These are phyloP conservation scores for Echinosophora koreensis DNA, from an alignment of 306 rosid species.

Conservation along the genomic window DNA sequence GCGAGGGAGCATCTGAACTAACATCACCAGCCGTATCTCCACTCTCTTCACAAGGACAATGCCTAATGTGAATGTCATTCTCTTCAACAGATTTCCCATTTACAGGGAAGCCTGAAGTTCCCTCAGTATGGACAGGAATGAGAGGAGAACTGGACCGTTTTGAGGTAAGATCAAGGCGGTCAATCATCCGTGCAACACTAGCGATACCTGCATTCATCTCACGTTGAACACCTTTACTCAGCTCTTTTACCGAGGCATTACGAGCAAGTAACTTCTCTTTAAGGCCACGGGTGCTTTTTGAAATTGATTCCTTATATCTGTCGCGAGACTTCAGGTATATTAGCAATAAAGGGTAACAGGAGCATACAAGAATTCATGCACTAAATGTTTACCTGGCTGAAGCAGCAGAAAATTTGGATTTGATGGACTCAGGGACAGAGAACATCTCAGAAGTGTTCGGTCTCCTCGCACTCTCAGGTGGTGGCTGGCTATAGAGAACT, in stretches of 20 bases:
- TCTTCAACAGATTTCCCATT: slow-evolving; percentile 69
- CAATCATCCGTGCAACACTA: slow-evolving; percentile 84
- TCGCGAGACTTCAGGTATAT: slow-evolving; percentile 36
- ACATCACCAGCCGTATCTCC: slow-evolving; percentile 48
- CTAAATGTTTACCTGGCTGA: slow-evolving; percentile 76
- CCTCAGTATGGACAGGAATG: slow-evolving; percentile 44
- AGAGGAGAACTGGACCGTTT: slow-evolving; percentile 61
- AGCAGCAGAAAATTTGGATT: slow-evolving; percentile 86
- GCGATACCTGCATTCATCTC: slow-evolving; percentile 95
- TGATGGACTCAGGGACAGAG: slow-evolving; percentile 74
- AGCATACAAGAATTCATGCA: slow-evolving; percentile 1
- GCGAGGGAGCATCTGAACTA: slow-evolving; percentile 53
- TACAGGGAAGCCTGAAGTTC: slow-evolving; percentile 53
- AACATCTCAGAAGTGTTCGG: slow-evolving; percentile 62
- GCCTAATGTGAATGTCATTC: slow-evolving; percentile 50
- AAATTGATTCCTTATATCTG: slow-evolving; percentile 90
- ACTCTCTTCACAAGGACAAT: slow-evolving; percentile 45
- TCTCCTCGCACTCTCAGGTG: slow-evolving; percentile 60
- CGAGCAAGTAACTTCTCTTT: slow-evolving; percentile 93
- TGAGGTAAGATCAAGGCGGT: slow-evolving; percentile 87
- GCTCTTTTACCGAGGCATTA: slow-evolving; percentile 86
- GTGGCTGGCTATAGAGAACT: slow-evolving; percentile 55
- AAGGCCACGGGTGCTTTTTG: slow-evolving; percentile 77
- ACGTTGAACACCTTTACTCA: slow-evolving; percentile 92
- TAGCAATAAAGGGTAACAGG: slow-evolving; percentile 22